Evolutionary conservation across 108 stramenopile genomes (phyloP).

Genomic region (Nitzschia palea): DNA sequence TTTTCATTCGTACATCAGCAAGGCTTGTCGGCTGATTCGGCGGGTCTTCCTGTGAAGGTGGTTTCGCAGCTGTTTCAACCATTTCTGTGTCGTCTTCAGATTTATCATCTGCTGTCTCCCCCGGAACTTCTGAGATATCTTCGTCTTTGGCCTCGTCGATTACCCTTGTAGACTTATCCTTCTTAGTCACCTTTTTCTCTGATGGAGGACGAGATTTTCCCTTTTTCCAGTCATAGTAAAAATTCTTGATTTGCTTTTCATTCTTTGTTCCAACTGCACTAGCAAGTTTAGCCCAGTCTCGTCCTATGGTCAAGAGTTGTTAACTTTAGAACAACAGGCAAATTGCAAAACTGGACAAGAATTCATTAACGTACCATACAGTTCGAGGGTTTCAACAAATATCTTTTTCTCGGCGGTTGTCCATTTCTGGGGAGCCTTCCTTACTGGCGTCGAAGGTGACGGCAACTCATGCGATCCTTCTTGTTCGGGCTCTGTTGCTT

Average conservation of each 20-base stretch:
- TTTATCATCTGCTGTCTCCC: background rate
- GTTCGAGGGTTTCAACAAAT: constrained; percentile 73
- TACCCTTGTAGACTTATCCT: background rate
- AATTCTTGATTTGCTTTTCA: constrained; percentile 82
- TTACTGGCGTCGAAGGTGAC: constrained; percentile 1
- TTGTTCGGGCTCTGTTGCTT: constrained; percentile 1
- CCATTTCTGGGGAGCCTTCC: constrained; percentile 77
- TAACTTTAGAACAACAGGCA: background rate
- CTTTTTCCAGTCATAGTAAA: constrained; percentile 86
- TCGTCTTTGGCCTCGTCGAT: background rate
- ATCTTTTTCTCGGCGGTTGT: constrained; percentile 67
- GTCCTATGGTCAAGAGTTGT: constrained; percentile 1
- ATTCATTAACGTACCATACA: constrained; percentile 51
- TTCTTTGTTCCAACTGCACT: constrained; percentile 71
- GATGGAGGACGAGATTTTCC: constrained; percentile 34
- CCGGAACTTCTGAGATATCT: background rate
- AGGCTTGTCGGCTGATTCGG: background rate
- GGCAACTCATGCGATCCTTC: background rate
- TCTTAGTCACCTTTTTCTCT: constrained; percentile 20
- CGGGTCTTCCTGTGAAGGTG: background rate
- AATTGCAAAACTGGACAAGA: background rate
- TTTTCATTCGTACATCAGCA: background rate
- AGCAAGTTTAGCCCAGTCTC: constrained; percentile 65
- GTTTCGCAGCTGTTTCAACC: background rate
- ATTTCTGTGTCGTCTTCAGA: background rate